Conservation (phyloP, 78 protist species). For the Dictyostelium brefeldianum region DNA sequence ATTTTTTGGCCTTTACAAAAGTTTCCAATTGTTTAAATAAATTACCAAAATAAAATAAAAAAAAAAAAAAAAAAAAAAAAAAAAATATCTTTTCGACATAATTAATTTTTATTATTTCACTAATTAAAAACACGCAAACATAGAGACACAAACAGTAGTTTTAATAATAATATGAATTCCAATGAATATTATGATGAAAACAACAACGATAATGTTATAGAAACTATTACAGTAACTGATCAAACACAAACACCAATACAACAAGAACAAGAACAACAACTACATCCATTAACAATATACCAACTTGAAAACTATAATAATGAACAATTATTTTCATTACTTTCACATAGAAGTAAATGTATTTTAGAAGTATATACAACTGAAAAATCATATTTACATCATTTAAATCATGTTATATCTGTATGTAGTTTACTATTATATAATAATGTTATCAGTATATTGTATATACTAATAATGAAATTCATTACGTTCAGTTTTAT, state of each 20-base stretch:
- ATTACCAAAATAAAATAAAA: too few relatives aligned
- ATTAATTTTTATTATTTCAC: too few relatives aligned
- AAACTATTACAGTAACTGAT: too few relatives aligned
- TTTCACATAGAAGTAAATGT: constrained; percentile 24
- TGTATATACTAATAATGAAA: background rate
- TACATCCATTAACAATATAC: background rate
- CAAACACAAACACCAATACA: background rate
- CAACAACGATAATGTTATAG: too few relatives aligned
- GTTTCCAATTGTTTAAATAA: too few relatives aligned
- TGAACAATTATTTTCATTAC: background rate
- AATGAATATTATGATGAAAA: too few relatives aligned
- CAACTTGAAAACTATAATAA: background rate
- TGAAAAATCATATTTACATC: constrained; percentile 5
- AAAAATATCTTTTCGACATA: too few relatives aligned
- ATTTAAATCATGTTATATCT: constrained; percentile 13
- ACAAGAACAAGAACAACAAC: background rate
- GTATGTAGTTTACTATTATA: background rate
- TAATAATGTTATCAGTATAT: background rate
- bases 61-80: too few relatives aligned
- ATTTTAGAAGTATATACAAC: constrained; percentile 11
- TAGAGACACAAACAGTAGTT: too few relatives aligned
- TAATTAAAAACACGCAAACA: too few relatives aligned
- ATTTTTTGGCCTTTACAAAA: too few relatives aligned
- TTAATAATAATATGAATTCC: too few relatives aligned
- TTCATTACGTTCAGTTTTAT: background rate